Percentiles rank a stretch among this genome's conserved stretches.
Evolutionary conservation across 495 filamentous ascomycete genomes (phyloP).

Genomic region (Podospora pseudoanserina): DNA sequence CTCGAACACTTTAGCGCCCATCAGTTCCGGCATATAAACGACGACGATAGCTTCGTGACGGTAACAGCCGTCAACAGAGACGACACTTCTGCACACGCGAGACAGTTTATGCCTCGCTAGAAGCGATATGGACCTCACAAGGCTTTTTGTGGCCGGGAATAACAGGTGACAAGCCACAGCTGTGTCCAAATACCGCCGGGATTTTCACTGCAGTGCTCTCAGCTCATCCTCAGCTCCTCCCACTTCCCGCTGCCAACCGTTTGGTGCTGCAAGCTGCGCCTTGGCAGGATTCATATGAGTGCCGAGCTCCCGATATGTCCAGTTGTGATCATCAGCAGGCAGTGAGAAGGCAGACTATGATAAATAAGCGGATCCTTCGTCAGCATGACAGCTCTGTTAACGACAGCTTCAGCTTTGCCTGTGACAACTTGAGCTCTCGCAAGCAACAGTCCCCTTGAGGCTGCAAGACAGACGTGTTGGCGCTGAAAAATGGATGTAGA

Average conservation of each 20-base stretch:
- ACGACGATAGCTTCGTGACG: not conserved
- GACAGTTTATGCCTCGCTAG: not conserved
- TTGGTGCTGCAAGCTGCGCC: not conserved
- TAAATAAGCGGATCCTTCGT: not conserved
- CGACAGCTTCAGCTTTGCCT: not conserved
- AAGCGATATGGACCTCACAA: not conserved
- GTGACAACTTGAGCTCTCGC: not conserved
- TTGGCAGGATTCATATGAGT: not conserved
- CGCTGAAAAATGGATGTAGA: not conserved
- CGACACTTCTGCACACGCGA: not conserved
- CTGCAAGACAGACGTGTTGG: not conserved
- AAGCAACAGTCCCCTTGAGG: not conserved
- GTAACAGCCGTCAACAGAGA: not conserved
- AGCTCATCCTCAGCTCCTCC: not conserved
- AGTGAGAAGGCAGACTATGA: not conserved
- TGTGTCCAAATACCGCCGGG: not conserved
- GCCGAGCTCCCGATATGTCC: not conserved
- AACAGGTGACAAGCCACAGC: not conserved
- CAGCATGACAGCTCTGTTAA: not conserved
- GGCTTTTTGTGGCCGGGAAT: not conserved
- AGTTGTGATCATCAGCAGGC: not conserved
- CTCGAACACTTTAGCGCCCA: not conserved
- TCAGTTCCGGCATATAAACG: not conserved
- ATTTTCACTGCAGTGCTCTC: not conserved
- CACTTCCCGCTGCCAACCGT: not conserved